Evolutionary conservation across 2,329 filamentous ascomycete species (phyloP).

Genomic region (Lizonia empirigonia): DNA sequence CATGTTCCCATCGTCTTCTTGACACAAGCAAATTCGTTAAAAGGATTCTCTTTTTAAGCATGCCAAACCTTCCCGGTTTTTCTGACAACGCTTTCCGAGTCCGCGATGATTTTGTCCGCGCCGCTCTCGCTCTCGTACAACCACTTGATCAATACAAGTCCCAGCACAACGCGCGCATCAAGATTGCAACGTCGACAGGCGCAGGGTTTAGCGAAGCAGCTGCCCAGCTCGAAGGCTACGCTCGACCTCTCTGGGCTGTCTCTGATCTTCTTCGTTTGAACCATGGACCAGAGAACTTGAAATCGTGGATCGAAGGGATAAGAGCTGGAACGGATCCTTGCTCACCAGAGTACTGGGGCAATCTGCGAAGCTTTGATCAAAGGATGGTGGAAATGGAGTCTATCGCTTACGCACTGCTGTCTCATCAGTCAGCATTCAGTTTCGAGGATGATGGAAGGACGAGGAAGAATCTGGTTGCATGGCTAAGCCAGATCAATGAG

Average conservation of each 20-base stretch:
- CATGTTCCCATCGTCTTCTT: not conserved
- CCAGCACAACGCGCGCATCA: conserved; percentile 19
- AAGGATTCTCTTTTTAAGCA: not conserved
- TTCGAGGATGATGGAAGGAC: conserved; percentile 21
- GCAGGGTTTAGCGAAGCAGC: conserved; percentile 26
- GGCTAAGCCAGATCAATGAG: conserved; percentile 50
- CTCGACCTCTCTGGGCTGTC: conserved; percentile 24
- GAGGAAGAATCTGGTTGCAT: conserved; percentile 45
- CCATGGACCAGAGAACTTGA: not conserved
- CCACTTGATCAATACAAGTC: conserved; percentile 24
- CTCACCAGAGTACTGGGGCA: conserved; percentile 53
- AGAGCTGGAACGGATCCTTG: conserved; percentile 30
- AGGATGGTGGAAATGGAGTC: conserved; percentile 59
- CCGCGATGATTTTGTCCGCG: conserved; percentile 14
- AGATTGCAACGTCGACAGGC: conserved; percentile 22
- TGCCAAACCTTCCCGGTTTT: conserved; percentile 21
- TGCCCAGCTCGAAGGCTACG: conserved; percentile 29
- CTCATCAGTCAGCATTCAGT: conserved; percentile 44
- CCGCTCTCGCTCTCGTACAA: conserved; percentile 15
- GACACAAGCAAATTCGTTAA: not conserved
- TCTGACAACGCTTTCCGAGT: conserved; percentile 23
- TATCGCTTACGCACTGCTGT: conserved; percentile 53
- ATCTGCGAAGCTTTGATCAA: conserved; percentile 52
- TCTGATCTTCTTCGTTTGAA: conserved; percentile 9
- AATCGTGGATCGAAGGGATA: conserved; percentile 20